A percentile compares a stretch with the other conserved stretches of the same genome.
These are phyloP conservation scores for Odontarrhena argentea DNA, from an alignment of 345 rosid species.

Conservation along the genomic window DNA sequence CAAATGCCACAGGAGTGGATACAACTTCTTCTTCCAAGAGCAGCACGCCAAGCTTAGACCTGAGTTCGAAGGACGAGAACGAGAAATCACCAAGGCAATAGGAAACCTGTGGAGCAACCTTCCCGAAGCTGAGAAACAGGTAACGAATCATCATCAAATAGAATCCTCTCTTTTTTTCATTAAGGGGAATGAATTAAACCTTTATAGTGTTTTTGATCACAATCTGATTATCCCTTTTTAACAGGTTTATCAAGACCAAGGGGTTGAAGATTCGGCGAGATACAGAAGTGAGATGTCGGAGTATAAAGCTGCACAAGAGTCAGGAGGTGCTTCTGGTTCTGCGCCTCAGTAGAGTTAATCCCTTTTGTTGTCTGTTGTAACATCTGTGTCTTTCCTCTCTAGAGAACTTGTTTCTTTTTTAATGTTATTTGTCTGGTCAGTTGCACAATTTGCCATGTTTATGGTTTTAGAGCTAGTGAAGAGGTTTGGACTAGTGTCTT, in stretches of 20 bases:
- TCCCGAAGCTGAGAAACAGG: slow-evolving; percentile 75
- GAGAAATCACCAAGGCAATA: slow-evolving; percentile 64
- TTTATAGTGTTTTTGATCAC: not conserved
- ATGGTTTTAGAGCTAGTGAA: slow-evolving; percentile 35
- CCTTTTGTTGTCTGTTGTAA: slow-evolving; percentile 29
- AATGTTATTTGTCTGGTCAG: slow-evolving; percentile 18
- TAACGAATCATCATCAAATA: slow-evolving; percentile 21
- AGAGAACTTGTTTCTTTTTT: slow-evolving; percentile 16
- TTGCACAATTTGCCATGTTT: slow-evolving; percentile 23
- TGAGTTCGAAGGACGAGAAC: slow-evolving; percentile 58
- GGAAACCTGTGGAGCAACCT: slow-evolving; percentile 72
- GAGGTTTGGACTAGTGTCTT: slow-evolving; percentile 20
- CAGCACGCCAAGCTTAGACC: slow-evolving; percentile 65
- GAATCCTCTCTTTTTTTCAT: not conserved
- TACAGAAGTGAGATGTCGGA: slow-evolving; percentile 69
- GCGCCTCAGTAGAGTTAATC: slow-evolving; percentile 38
- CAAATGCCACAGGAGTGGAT: slow-evolving; percentile 75
- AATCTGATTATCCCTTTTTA: not conserved
- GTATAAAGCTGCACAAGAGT: slow-evolving; percentile 50
- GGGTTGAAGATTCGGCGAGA: slow-evolving; percentile 72
- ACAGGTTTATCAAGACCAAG: slow-evolving; percentile 77
- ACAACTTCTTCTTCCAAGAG: slow-evolving; percentile 76
- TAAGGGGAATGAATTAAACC: too few relatives aligned
- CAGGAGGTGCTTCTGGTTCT: slow-evolving; percentile 60
- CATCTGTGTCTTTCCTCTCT: slow-evolving; percentile 23